Base-by-base conservation (phyloP, 2,329 filamentous ascomycete species). In the Botrytis fabae region DNA sequence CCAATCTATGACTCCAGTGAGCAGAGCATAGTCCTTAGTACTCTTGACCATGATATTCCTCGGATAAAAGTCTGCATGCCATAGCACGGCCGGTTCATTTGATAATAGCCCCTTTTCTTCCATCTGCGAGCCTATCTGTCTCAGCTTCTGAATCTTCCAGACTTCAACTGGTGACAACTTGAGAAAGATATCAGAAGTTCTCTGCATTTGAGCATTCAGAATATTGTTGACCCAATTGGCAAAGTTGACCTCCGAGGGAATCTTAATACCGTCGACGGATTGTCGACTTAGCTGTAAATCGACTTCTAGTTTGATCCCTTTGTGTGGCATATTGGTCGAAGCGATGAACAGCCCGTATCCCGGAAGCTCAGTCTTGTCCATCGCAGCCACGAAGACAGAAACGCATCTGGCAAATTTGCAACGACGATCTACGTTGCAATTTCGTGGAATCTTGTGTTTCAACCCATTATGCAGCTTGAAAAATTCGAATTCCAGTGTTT, bases 41-140 rank as follows among this genome's bases (percentile, higher is more conserved):
- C 14, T 57, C 12, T 42, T 2, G 2, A 57, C 2, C 48, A 68
- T 16, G 3, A 68, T 68, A 10, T 68, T 68, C 5, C 65, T 22
- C 9, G 65, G 65, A 8, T 22, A 68, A 22, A 68, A 68, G n/a
- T 68, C 65, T 7, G n/a, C 7, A 32, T 68, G 65, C 35, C 65
- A 68, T 5, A 68, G 3, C n/a, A 42, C 65, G 2, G 65, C 35
- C 1, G 65, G 48, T n/a, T 68, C 20, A 12, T 28, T 10, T 14
- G n/a, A 5, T 2, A 68, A 10, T 6, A 68, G 6, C 20, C 65
- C 65, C 6, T 9, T 42, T 2, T 22, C 35, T 12, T 5, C 18
- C 65, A 68, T 68, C 35, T 68, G 25, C 25, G 18, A 2, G 5
- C 48, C 48, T 28, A 68, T 68, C 20, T 32, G 10, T 1, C 35